These are phyloP conservation scores for Carpinus fangiana DNA, from an alignment of 306 rosid genomes.

Conservation along the genomic window DNA sequence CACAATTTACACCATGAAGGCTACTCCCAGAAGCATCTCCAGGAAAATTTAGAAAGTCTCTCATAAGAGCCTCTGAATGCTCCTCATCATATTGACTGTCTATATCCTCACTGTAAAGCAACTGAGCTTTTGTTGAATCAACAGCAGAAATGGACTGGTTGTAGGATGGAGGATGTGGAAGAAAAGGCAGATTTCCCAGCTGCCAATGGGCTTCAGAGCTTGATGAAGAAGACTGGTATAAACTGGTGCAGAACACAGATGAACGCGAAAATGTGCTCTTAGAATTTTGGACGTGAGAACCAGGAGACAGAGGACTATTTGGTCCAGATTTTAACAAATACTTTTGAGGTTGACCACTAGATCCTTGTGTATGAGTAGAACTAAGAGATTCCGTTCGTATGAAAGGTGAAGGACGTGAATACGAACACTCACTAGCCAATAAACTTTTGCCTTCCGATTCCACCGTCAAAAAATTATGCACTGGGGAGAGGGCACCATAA, in stretches of 20 bases:
- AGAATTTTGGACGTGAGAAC: slow-evolving; percentile 18
- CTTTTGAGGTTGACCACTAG: slow-evolving; percentile 23
- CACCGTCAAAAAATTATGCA: slow-evolving; percentile 27
- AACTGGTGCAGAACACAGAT: slow-evolving; percentile 47
- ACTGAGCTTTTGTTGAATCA: slow-evolving; percentile 27
- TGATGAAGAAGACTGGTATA: slow-evolving; percentile 45
- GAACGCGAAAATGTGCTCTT: slow-evolving; percentile 38
- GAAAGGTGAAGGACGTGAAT: slow-evolving; percentile 36
- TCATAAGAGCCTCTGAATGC: slow-evolving; percentile 37
- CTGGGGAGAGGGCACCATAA: slow-evolving; percentile 19
- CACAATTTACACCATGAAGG: slow-evolving; percentile 29
- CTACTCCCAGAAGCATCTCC: slow-evolving; percentile 29
- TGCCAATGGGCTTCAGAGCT: slow-evolving; percentile 37
- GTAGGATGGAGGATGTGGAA: slow-evolving; percentile 38
- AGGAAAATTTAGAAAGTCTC: slow-evolving; percentile 34
- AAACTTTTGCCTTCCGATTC: slow-evolving; percentile 33
- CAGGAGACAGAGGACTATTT: slow-evolving; percentile 22
- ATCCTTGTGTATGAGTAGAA: slow-evolving; percentile 16
- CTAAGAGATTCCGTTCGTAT: slow-evolving; percentile 21
- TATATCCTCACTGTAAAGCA: slow-evolving; percentile 21
- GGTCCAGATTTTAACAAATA: slow-evolving; percentile 8
- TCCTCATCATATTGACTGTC: slow-evolving; percentile 25
- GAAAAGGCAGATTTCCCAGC: slow-evolving; percentile 50
- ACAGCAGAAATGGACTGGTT: slow-evolving; percentile 32
- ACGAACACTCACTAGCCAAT: slow-evolving; percentile 24